Evolutionary conservation across 345 rosid genomes (phyloP).

Genomic region (Excoecaria cochinchinensis): DNA sequence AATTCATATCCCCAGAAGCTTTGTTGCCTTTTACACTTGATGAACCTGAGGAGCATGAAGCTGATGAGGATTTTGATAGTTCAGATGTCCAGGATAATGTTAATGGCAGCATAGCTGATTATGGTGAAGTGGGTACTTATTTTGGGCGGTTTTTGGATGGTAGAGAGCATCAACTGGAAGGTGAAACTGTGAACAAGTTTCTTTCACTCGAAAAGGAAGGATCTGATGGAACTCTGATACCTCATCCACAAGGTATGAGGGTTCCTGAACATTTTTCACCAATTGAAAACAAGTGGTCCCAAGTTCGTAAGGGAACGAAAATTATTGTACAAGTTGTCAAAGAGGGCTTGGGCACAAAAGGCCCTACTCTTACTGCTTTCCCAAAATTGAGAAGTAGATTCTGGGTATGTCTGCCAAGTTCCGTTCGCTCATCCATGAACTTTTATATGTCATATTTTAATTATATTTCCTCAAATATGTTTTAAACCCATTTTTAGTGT

Average conservation of each 20-base stretch:
- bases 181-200: constrained; percentile 35
- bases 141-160: constrained; percentile 44
- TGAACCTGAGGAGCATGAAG: constrained; percentile 62
- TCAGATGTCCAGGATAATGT: constrained; percentile 46
- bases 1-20: constrained; percentile 46
- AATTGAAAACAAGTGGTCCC: constrained; percentile 63
- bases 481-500: constrained; percentile 3
- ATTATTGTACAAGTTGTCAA: constrained; percentile 94
- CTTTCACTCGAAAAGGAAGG: constrained; percentile 35
- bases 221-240: constrained; percentile 29
- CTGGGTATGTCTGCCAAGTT: constrained; percentile 58
- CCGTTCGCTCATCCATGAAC: background rate
- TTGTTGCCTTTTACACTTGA: constrained; percentile 32
- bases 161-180: constrained; percentile 43
- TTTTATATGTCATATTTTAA: background rate
- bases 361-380: constrained; percentile 86
- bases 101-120: constrained; percentile 57
- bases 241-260: constrained; percentile 38
- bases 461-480: background rate
- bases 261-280: constrained; percentile 24
- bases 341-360: constrained; percentile 94
- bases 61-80: constrained; percentile 65
- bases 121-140: constrained; percentile 45
- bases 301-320: constrained; percentile 85
- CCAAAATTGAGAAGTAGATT: constrained; percentile 93